Base-by-base conservation (phyloP, 2,329 filamentous ascomycete genomes). In the Eurotiales sp. region DNA sequence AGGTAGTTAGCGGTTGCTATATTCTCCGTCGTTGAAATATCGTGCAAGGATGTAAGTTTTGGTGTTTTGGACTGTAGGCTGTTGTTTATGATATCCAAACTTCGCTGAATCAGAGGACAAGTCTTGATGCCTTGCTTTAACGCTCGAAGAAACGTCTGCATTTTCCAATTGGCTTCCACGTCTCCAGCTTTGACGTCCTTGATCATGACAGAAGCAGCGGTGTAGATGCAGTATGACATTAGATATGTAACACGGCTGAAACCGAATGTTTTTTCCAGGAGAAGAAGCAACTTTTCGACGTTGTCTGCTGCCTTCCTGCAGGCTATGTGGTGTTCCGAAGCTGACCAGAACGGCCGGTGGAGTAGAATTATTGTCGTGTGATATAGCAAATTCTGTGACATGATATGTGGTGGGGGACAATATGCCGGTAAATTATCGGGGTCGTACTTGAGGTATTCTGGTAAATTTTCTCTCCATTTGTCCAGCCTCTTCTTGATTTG, bases 191-290 rank as follows among this genome's bases (percentile, higher is more conserved):
- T 46, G 44, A 46, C 44, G 17, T 46, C 44, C 14, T 17, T n/a
- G 11, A 46, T 46, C 11, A 46, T 46, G 14, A 17, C 11, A 15
- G 44, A 37, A 15, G 30, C 44, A 7, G 11, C 44, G 8, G 43
- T 46, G 22, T 46, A 46, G 11, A 46, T 27, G 15, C 44, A 46
- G 30, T 46, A 46, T 14, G 44, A n/a, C 44, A 46, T 46, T 1
- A 46, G 30, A n/a, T 46, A 46, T 19, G 44, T 46, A 22, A 46
- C 30, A n/a, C 32, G 19, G 2, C 25, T 46, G 19, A 46, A 37
- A 6, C 44, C 44, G 17, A 46, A 46, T 14, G 44, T 25, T 15
- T 19, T 36, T 21, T 46, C 44, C 17, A 37, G 44, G 21, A 37
- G 17, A 14, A 46, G 19, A 8, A 46, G 22, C 14, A 46, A 25